Evolutionary conservation across 2,329 filamentous ascomycete genomes (phyloP).

Genomic region (Emergomyces africanus): DNA sequence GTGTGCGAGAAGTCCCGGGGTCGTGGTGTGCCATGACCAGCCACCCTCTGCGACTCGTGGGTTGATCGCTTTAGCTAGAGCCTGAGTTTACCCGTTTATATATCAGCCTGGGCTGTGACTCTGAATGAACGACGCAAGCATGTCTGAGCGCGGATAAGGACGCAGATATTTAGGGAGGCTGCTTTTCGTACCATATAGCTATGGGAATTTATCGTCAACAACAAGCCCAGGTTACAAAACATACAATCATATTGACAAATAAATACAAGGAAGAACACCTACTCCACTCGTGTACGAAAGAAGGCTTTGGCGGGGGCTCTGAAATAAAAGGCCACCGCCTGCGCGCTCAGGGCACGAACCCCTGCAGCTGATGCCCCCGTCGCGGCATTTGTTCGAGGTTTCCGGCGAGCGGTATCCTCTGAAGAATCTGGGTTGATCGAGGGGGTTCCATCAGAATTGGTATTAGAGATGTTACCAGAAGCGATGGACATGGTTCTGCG

Average conservation of each 20-base stretch:
- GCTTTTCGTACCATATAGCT: constrained; percentile 38
- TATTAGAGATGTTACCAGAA: not conserved
- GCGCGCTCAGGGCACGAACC: constrained; percentile 69
- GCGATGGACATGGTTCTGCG: not conserved
- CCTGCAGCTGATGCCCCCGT: constrained; percentile 75
- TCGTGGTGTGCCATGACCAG: constrained; percentile 51
- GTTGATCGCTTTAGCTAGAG: constrained; percentile 51
- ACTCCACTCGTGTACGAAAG: constrained; percentile 82
- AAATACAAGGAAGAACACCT: constrained; percentile 30
- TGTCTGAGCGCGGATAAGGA: not conserved
- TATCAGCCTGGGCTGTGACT: constrained; percentile 1
- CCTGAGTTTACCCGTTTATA: constrained; percentile 24
- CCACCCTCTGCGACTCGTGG: constrained; percentile 34
- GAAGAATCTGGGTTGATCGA: constrained; percentile 9
- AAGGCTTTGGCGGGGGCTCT: constrained; percentile 84
- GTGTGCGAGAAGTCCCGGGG: constrained; percentile 48
- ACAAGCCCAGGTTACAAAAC: not conserved
- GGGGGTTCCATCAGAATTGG: constrained; percentile 10
- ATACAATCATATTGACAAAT: constrained; percentile 1
- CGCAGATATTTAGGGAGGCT: not conserved
- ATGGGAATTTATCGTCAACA: not conserved
- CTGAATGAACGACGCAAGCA: not conserved
- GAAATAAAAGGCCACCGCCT: constrained; percentile 83
- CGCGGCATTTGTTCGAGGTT: constrained; percentile 46
- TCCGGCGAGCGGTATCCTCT: constrained; percentile 20